Conservation (phyloP, 768 basidiomycete species). For the Mycena epipterygia region DNA sequence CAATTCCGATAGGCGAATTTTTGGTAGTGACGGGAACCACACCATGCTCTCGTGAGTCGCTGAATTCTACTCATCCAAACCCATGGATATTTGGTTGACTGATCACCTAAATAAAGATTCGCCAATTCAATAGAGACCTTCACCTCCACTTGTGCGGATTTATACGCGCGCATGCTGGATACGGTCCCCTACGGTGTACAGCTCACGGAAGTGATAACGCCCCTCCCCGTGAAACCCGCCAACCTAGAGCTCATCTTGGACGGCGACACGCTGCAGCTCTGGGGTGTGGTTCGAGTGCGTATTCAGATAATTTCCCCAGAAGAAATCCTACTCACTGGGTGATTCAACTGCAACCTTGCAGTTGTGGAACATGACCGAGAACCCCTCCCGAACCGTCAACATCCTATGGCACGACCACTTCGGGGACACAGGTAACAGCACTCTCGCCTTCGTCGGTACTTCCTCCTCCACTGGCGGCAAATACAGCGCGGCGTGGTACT, state of each 20-base stretch:
- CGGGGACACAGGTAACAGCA: background rate
- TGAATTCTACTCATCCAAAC: background rate
- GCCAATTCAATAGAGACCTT: no score
- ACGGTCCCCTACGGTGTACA: constrained; percentile 24
- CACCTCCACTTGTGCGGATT: constrained; percentile 16
- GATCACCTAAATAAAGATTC: background rate
- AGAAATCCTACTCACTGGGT: background rate
- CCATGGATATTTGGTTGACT: background rate
- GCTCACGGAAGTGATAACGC: constrained; percentile 22
- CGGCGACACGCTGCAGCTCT: background rate
- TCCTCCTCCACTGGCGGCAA: constrained; percentile 17
- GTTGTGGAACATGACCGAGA: constrained; percentile 15
- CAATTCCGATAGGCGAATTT: constrained; percentile 45
- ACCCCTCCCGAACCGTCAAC: background rate
- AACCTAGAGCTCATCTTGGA: background rate
- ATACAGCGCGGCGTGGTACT: constrained; percentile 15
- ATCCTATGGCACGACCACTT: constrained; percentile 16
- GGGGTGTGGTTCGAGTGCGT: constrained; percentile 11
- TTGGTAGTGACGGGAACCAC: constrained; percentile 50
- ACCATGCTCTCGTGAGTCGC: constrained; percentile 47
- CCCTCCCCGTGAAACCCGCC: constrained; percentile 16
- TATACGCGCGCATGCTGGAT: constrained; percentile 28
- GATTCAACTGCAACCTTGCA: background rate
- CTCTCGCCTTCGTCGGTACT: constrained; percentile 1
- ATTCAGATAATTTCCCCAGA: background rate